phyloP scores from a whole-genome alignment of 2,329 filamentous ascomycete genomes.

The Xylaria sp. region DNA sequence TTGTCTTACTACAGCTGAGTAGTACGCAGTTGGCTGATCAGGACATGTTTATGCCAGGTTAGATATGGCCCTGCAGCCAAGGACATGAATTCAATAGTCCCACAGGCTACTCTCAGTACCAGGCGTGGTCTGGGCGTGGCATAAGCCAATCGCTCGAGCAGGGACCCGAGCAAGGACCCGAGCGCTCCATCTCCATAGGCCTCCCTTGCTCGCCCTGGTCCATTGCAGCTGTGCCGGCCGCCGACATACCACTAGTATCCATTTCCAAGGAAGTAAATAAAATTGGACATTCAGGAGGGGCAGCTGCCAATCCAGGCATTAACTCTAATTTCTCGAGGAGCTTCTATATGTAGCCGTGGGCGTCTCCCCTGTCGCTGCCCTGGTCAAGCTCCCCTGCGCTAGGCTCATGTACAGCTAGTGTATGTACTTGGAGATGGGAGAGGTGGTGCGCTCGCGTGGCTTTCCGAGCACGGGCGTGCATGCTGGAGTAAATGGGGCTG shows the following conservation, averaged over 20 bases:
- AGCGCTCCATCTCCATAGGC: slow-evolving; percentile 20
- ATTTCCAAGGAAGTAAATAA: slow-evolving; percentile 17
- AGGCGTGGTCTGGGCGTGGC: too few relatives aligned
- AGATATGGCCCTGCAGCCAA: slow-evolving; percentile 22
- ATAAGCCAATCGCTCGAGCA: slow-evolving; percentile 23
- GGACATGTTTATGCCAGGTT: slow-evolving; percentile 5
- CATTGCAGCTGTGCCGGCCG: slow-evolving; percentile 26
- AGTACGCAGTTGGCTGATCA: neutral
- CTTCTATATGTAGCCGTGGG: slow-evolving; percentile 10
- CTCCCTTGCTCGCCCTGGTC: too few relatives aligned
- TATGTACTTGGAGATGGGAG: too few relatives aligned
- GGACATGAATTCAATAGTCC: slow-evolving; percentile 22
- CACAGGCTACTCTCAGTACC: neutral
- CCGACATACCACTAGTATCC: slow-evolving; percentile 21
- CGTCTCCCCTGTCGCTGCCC: neutral
- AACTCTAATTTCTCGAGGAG: slow-evolving; percentile 14
- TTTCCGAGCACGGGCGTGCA: neutral
- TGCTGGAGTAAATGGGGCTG: too few relatives aligned
- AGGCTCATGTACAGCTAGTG: neutral
- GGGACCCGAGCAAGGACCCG: too few relatives aligned
- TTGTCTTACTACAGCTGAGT: slow-evolving; percentile 20
- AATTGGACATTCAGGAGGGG: slow-evolving; percentile 24
- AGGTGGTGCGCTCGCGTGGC: slow-evolving; percentile 19
- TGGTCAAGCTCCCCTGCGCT: slow-evolving; percentile 2
- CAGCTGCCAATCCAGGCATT: slow-evolving; percentile 19